A percentile compares a stretch with the other conserved stretches of the same genome.
phyloP scores from a whole-genome alignment of 2,329 filamentous ascomycete species.

The Pseudocercospora macadamiae region DNA sequence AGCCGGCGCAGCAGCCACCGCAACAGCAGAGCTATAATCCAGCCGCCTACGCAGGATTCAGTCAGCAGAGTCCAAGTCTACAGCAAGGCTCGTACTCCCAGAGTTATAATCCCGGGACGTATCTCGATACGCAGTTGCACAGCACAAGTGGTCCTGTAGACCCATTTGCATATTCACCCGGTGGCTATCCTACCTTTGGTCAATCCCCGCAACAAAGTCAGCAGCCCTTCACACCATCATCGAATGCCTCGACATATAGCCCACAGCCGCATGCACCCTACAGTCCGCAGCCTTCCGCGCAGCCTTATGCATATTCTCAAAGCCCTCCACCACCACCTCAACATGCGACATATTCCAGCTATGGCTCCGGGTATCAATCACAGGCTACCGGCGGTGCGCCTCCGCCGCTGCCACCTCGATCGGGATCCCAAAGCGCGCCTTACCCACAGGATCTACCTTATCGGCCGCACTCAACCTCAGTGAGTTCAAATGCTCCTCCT shows the following conservation, averaged over 20 bases:
- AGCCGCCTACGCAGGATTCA: conserved; percentile 46
- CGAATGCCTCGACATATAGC: conserved; percentile 26
- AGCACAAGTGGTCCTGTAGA: conserved; percentile 34
- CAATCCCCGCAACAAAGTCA: conserved; percentile 25
- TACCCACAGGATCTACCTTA: conserved; percentile 28
- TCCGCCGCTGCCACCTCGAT: conserved; percentile 10
- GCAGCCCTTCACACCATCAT: conserved; percentile 20
- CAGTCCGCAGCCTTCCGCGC: conserved; percentile 30
- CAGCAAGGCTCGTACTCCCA: conserved; percentile 22
- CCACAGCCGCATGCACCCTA: conserved; percentile 26
- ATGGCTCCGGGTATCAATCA: conserved; percentile 19
- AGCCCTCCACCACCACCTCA: conserved; percentile 30
- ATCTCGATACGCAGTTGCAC: conserved; percentile 26
- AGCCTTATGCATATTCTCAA: conserved; percentile 20
- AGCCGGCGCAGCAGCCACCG: conserved; percentile 41
- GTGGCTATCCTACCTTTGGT: conserved; percentile 20
- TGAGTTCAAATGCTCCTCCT: conserved; percentile 19
- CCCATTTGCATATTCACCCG: conserved; percentile 30
- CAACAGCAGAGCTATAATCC: conserved; percentile 48
- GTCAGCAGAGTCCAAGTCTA: conserved; percentile 12
- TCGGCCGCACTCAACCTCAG: conserved; percentile 25
- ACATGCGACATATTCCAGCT: conserved; percentile 11
- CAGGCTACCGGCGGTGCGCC: conserved; percentile 22
- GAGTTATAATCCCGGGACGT: conserved; percentile 32
- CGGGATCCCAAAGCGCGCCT: conserved; percentile 14